phyloP scores from a whole-genome alignment of 208 protist species.

The Crithidia mellificae region DNA sequence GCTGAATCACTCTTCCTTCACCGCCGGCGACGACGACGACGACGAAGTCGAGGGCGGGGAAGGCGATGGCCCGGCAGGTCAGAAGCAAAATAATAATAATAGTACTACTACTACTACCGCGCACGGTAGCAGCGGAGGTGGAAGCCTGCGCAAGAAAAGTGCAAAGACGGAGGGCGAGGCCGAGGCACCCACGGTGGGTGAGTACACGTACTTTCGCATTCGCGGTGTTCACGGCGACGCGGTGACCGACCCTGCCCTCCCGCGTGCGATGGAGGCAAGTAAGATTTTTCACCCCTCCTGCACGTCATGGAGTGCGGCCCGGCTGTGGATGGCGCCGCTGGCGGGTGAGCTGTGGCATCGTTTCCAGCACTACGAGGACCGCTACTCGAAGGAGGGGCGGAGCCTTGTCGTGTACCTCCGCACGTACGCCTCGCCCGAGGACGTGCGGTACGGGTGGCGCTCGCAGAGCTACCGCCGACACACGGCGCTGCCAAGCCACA shows the following conservation, averaged over 20 bases:
- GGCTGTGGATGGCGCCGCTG: conserved; percentile 71
- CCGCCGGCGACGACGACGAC: conserved; percentile 9
- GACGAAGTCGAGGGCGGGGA: too few relatives aligned
- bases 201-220: conserved; percentile 49
- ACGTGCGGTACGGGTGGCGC: conserved; percentile 24
- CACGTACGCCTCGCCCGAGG: conserved; percentile 21
- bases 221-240: conserved; percentile 48
- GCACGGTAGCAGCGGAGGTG: too few relatives aligned
- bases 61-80: too few relatives aligned
- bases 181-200: background rate
- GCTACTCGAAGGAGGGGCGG: conserved; percentile 35
- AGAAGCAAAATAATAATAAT: conserved; percentile 4
- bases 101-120: background rate
- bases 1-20: conserved; percentile 1
- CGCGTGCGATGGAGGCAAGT: conserved; percentile 57
- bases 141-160: background rate
- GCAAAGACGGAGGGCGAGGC: background rate
- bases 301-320: conserved; percentile 28
- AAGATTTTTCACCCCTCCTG: conserved; percentile 67
- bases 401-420: conserved; percentile 59
- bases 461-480: conserved; percentile 38
- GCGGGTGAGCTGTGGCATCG: conserved; percentile 61
- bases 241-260: conserved; percentile 43
- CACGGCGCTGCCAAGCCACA: conserved; percentile 8
- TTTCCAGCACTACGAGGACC: conserved; percentile 50